Conservation (phyloP, 768 basidiomycete genomes). For the Vararia minispora region DNA sequence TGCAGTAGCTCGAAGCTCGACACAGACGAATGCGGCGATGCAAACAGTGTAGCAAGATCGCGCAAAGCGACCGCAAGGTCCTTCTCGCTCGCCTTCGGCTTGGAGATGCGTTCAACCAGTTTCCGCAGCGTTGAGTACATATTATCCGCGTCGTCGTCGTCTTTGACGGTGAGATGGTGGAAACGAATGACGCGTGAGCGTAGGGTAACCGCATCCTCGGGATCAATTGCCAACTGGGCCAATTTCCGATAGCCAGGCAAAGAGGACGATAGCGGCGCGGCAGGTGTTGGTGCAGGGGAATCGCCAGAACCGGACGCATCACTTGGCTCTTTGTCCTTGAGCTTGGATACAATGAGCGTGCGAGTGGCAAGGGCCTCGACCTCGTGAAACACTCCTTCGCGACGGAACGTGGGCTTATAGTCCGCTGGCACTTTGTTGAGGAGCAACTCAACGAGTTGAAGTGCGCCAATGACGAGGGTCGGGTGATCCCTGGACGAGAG, state of each 20-base stretch:
- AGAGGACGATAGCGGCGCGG: slow-evolving; percentile 30
- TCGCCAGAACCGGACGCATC: slow-evolving; percentile 30
- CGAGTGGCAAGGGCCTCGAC: slow-evolving; percentile 68
- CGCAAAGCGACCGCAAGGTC: slow-evolving; percentile 49
- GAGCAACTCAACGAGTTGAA: slow-evolving; percentile 90
- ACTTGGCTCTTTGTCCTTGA: slow-evolving; percentile 29
- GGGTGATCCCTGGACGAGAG: slow-evolving; percentile 88
- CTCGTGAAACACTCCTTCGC: slow-evolving; percentile 96
- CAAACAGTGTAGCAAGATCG: slow-evolving; percentile 74
- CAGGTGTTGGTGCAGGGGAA: slow-evolving; percentile 26
- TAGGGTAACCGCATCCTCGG: slow-evolving; percentile 84
- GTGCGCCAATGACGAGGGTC: slow-evolving; percentile 72
- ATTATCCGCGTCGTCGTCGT: slow-evolving; percentile 44
- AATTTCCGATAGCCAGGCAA: slow-evolving; percentile 61
- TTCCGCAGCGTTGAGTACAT: slow-evolving; percentile 52
- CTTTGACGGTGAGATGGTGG: slow-evolving; percentile 56
- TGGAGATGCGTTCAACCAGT: slow-evolving; percentile 55
- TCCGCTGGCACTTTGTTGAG: slow-evolving; percentile 72
- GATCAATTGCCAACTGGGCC: slow-evolving; percentile 59
- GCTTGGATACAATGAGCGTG: slow-evolving; percentile 42
- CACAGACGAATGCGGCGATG: slow-evolving; percentile 63
- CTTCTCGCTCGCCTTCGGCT: slow-evolving; percentile 45
- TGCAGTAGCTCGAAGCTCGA: slow-evolving; percentile 95
- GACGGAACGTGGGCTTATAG: slow-evolving; percentile 81
- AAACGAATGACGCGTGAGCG: slow-evolving; percentile 87